These are phyloP conservation scores for Phaeosphaeria sp. DNA, from an alignment of 2,329 filamentous ascomycete species.

Conservation along the genomic window DNA sequence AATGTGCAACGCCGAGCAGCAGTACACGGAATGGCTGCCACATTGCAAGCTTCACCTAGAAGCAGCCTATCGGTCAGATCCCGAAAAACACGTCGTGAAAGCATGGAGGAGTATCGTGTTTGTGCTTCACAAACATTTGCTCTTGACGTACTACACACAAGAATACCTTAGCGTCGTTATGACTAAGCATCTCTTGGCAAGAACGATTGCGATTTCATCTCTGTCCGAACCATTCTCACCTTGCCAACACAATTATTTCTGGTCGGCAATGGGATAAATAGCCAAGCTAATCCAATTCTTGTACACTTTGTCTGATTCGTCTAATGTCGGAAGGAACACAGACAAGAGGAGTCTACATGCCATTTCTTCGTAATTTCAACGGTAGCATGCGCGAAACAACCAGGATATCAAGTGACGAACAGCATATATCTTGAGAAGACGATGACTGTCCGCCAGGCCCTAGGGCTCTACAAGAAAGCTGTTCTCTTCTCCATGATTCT, in stretches of 20 bases:
- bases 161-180: background rate
- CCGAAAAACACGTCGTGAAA: slow-evolving; percentile 45
- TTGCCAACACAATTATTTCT: background rate
- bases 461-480: slow-evolving; percentile 4
- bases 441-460: slow-evolving; percentile 18
- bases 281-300: no score
- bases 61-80: slow-evolving; percentile 46
- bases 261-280: background rate
- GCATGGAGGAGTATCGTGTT: slow-evolving; percentile 32
- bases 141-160: background rate
- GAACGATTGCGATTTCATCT: background rate
- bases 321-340: background rate
- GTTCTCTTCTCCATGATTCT: slow-evolving; percentile 8
- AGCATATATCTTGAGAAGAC: slow-evolving; percentile 4
- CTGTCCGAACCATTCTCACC: background rate
- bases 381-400: background rate
- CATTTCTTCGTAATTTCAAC: no score
- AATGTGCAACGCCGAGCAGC: slow-evolving; percentile 21
- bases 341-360: no score
- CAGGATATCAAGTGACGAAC: background rate
- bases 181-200: background rate
- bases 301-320: no score
- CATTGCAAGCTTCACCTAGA: slow-evolving; percentile 16
- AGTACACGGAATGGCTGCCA: slow-evolving; percentile 13
- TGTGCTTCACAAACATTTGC: background rate